A percentile compares a stretch with the other conserved stretches of the same genome.
Evolutionary conservation across 1,139 yeast genomes (phyloP).

Genomic region (Eremothecium sinecaudum): DNA sequence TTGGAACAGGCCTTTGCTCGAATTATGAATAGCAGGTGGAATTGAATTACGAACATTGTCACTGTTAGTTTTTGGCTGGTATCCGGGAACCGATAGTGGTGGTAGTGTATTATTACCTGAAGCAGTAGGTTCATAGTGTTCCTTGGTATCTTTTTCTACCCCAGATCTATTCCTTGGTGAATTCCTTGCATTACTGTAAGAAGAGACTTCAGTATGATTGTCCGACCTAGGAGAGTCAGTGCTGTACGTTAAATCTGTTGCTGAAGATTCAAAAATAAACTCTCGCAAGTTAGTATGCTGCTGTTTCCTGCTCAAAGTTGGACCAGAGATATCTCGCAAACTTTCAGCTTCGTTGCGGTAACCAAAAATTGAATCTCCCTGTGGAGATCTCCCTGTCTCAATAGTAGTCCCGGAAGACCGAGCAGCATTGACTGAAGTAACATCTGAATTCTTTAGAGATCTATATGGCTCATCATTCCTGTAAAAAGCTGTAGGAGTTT

Average conservation of each 20-base stretch:
- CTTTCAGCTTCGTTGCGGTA: neutral
- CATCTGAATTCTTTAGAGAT: neutral
- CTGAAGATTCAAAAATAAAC: constrained; percentile 16
- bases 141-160: neutral
- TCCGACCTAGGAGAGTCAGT: neutral
- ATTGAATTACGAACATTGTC: neutral
- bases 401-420: constrained; percentile 10
- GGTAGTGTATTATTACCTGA: neutral
- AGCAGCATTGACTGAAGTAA: neutral
- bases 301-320: constrained; percentile 15
- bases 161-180: neutral
- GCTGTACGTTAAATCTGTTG: too few relatives aligned
- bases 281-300: constrained; percentile 15
- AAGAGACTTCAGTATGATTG: neutral
- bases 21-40: constrained; percentile 4
- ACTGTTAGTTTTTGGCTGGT: neutral
- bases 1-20: constrained; percentile 1
- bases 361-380: constrained; percentile 15
- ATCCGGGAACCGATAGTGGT: neutral
- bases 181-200: neutral
- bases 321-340: neutral
- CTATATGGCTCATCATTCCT: neutral
- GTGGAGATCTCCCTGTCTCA: too few relatives aligned
- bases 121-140: neutral
- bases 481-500: neutral